phyloP scores from a whole-genome alignment of 2,329 filamentous ascomycete species.

The Pseudodiploospora longispora region DNA sequence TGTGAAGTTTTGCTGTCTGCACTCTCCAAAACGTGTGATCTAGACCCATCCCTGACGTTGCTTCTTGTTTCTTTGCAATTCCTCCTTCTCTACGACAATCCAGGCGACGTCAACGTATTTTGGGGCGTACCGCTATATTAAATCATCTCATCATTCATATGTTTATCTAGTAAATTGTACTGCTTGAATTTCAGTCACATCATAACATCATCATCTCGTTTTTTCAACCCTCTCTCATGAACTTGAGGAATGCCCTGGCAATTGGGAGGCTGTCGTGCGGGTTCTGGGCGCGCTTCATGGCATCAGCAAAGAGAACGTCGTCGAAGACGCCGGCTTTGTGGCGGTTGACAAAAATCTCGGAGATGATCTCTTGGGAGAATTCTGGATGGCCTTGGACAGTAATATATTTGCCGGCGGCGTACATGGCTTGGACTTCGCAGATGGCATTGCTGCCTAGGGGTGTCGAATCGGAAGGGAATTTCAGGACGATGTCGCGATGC shows the following conservation, averaged over 20 bases:
- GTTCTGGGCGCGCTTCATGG: slow-evolving; percentile 54
- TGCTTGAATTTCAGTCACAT: too few species aligned
- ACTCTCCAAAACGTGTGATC: too few species aligned
- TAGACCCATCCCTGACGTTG: too few species aligned
- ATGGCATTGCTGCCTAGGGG: slow-evolving; percentile 33
- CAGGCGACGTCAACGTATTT: too few species aligned
- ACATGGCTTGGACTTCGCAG: slow-evolving; percentile 36
- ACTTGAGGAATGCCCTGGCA: slow-evolving; percentile 65
- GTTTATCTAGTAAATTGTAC: too few species aligned
- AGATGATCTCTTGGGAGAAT: slow-evolving; percentile 32
- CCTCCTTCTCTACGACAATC: too few species aligned
- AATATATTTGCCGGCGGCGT: slow-evolving; percentile 29
- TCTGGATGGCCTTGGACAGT: slow-evolving; percentile 42
- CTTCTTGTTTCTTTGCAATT: too few species aligned
- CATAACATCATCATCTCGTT: too few species aligned
- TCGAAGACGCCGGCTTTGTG: slow-evolving; percentile 60
- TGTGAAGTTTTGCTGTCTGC: too few species aligned
- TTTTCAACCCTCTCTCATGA: slow-evolving; percentile 51
- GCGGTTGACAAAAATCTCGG: slow-evolving; percentile 37
- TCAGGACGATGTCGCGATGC: slow-evolving; percentile 37
- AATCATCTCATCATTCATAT: too few species aligned
- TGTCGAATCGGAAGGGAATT: slow-evolving; percentile 29
- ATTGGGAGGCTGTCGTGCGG: slow-evolving; percentile 76
- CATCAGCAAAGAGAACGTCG: slow-evolving; percentile 61
- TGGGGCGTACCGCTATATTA: too few species aligned